Evolutionary conservation across 2,329 filamentous ascomycete species (phyloP).

Genomic region (Aureobasidium sp.): DNA sequence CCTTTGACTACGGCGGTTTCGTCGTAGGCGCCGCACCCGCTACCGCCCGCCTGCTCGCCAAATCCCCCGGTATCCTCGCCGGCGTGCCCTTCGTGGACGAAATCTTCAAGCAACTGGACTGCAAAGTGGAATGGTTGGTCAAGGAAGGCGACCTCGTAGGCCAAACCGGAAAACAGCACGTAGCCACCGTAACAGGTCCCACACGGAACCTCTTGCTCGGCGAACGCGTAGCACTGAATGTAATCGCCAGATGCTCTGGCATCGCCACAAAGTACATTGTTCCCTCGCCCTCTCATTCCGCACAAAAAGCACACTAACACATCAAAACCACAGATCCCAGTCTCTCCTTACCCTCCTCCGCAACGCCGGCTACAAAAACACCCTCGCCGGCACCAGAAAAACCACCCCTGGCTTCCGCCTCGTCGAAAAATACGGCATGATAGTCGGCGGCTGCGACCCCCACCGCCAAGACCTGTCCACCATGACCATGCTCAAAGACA

Average conservation of each 20-base stretch:
- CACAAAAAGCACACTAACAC: background rate
- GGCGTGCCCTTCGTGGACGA: constrained; percentile 94
- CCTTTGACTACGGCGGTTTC: constrained; percentile 94
- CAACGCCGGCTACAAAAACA: constrained; percentile 66
- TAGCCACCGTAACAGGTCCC: constrained; percentile 81
- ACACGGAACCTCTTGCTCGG: constrained; percentile 79
- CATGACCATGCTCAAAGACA: constrained; percentile 99
- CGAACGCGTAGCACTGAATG: constrained; percentile 87
- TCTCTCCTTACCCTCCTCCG: constrained; percentile 47
- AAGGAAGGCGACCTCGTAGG: constrained; percentile 66
- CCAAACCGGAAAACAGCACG: constrained; percentile 50
- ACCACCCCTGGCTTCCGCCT: constrained; percentile 93
- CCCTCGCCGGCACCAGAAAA: constrained; percentile 90
- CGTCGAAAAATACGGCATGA: constrained; percentile 97
- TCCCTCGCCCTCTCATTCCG: background rate
- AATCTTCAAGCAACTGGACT: constrained; percentile 82
- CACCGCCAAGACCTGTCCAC: constrained; percentile 80
- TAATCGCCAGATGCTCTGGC: constrained; percentile 82
- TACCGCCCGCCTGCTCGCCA: constrained; percentile 49
- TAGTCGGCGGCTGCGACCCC: constrained; percentile 84
- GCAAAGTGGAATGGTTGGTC: constrained; percentile 81
- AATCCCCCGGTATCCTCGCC: constrained; percentile 69
- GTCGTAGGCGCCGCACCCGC: constrained; percentile 68
- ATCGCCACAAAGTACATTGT: constrained; percentile 60
- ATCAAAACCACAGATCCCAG: constrained; percentile 29